phyloP scores from a whole-genome alignment of 306 rosid genomes.

The Vigna unguiculata region DNA sequence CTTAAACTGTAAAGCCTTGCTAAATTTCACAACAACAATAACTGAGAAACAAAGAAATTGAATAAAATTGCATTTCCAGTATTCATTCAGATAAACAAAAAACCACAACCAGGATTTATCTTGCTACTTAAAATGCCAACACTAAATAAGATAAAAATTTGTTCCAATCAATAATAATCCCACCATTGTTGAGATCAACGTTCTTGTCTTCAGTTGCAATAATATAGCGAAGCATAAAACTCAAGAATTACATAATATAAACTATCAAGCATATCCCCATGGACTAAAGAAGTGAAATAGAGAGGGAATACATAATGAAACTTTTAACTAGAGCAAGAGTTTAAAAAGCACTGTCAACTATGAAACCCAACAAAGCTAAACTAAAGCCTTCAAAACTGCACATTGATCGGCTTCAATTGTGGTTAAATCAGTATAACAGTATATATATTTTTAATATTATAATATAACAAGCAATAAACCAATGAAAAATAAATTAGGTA shows the following conservation, averaged over 20 bases:
- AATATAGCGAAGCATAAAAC: background rate
- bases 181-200: background rate
- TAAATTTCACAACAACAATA: background rate
- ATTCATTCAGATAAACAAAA: background rate
- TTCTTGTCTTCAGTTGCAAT: background rate
- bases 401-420: background rate
- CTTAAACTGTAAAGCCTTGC: background rate
- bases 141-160: background rate
- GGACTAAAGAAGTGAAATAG: background rate
- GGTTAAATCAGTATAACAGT: background rate
- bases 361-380: background rate
- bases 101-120: background rate
- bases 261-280: background rate
- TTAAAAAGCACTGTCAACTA: conserved; percentile 14
- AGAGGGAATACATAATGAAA: background rate
- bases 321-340: background rate
- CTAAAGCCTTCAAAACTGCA: background rate
- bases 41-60: background rate
- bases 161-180: background rate
- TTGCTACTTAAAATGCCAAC: background rate
- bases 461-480: background rate
- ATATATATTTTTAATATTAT: background rate
- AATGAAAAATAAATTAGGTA: background rate
- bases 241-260: background rate
- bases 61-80: background rate